phyloP scores from a whole-genome alignment of 192 early-diverging fungal species.

The Entophlyctis luteolus region DNA sequence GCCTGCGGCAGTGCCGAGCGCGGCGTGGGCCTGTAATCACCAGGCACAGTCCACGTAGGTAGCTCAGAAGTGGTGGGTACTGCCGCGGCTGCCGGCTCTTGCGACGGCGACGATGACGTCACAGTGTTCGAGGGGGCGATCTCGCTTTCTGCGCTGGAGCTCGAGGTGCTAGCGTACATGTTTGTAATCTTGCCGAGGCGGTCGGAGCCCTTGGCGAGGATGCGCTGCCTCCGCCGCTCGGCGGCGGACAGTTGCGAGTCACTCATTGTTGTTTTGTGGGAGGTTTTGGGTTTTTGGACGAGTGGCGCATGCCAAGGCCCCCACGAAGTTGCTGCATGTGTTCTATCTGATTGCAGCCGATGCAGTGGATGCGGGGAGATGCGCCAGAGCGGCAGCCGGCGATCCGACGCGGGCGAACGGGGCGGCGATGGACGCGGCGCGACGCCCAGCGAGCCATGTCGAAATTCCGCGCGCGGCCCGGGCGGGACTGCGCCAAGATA shows the following conservation, averaged over 20 bases:
- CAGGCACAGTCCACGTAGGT: background rate
- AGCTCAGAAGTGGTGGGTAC: background rate
- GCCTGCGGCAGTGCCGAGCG: background rate
- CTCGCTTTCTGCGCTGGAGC: background rate
- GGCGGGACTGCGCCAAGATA: too few relatives aligned
- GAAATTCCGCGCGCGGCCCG: too few relatives aligned
- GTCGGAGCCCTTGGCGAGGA: constrained; percentile 5
- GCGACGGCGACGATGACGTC: background rate
- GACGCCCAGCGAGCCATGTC: too few relatives aligned
- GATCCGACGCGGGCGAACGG: too few relatives aligned
- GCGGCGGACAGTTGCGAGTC: background rate
- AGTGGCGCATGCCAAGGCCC: too few relatives aligned
- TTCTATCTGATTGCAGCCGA: too few relatives aligned
- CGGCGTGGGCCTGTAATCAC: background rate
- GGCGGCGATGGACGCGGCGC: too few relatives aligned
- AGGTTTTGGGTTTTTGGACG: too few relatives aligned
- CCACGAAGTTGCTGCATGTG: too few relatives aligned
- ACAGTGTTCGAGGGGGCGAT: background rate
- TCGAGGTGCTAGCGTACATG: background rate
- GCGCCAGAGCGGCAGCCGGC: too few relatives aligned
- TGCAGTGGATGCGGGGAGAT: too few relatives aligned
- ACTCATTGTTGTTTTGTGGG: too few relatives aligned
- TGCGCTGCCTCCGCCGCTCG: constrained; percentile 3
- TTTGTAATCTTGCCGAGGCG: constrained; percentile 12
- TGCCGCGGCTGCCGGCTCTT: background rate